Evolutionary conservation across 495 filamentous ascomycete genomes (phyloP).

Genomic region (Neurospora sp.): DNA sequence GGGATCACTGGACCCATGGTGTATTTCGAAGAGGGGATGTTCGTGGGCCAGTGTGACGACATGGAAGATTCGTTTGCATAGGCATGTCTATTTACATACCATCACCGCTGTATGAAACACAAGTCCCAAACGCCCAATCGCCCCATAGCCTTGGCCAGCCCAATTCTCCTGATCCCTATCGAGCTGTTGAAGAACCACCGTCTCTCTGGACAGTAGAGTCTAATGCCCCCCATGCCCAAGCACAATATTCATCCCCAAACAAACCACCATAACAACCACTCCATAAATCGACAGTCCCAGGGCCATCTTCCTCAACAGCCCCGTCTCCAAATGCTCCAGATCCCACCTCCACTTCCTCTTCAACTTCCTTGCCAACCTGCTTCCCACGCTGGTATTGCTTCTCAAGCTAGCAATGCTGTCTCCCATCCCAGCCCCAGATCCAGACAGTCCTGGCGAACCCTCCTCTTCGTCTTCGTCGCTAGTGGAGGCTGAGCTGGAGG

Average conservation of each 20-base stretch:
- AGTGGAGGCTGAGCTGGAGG: slow-evolving; percentile 15
- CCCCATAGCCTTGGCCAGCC: neutral
- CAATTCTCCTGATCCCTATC: neutral
- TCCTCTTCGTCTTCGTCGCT: slow-evolving; percentile 30
- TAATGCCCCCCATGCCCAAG: neutral
- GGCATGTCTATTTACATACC: neutral
- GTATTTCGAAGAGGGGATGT: too few species aligned
- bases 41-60: too few species aligned
- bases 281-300: slow-evolving; percentile 77
- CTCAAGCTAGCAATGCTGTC: slow-evolving; percentile 35
- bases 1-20: too few species aligned
- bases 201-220: neutral
- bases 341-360: slow-evolving; percentile 35
- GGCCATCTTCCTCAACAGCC: slow-evolving; percentile 59
- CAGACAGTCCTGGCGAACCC: slow-evolving; percentile 8
- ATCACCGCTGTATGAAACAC: neutral
- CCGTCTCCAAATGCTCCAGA: slow-evolving; percentile 37
- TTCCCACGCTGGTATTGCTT: slow-evolving; percentile 28
- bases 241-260: slow-evolving; percentile 60
- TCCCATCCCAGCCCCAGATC: slow-evolving; percentile 32
- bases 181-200: too few species aligned
- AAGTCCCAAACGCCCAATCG: neutral
- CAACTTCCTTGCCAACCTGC: slow-evolving; percentile 15
- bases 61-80: neutral
- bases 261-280: slow-evolving; percentile 77